Conservation (phyloP, 768 basidiomycete genomes). For the Leucocoprinus sp. region DNA sequence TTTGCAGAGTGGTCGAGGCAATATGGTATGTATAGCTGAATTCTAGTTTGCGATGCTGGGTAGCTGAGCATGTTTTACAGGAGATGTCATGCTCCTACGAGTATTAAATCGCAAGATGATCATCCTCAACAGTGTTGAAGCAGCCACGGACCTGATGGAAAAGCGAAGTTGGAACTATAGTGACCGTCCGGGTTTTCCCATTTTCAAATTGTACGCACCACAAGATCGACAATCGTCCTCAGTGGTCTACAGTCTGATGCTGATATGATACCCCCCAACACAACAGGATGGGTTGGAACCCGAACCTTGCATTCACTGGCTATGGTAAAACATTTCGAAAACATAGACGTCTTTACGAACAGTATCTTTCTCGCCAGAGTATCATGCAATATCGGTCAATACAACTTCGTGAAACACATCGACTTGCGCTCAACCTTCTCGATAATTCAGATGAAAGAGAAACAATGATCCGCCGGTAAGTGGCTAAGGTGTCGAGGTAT, state of each 20-base stretch:
- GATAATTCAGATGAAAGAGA: neutral
- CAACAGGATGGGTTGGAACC: neutral
- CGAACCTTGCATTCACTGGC: neutral
- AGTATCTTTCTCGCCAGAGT: neutral
- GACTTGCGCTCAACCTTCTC: neutral
- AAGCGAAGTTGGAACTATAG: slow-evolving; percentile 15
- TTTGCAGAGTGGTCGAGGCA: neutral
- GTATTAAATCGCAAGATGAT: slow-evolving; percentile 8
- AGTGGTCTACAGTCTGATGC: neutral
- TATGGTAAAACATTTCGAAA: slow-evolving; percentile 5
- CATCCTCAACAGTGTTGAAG: slow-evolving; percentile 12
- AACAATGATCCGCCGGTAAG: neutral
- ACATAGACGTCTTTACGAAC: slow-evolving; percentile 3
- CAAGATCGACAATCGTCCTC: neutral
- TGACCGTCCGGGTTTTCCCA: neutral
- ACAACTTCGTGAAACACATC: neutral
- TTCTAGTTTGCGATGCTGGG: neutral
- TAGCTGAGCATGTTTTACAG: neutral
- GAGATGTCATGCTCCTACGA: slow-evolving; percentile 5
- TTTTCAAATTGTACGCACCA: neutral
- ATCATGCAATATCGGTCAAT: neutral
- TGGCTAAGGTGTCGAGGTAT: neutral
- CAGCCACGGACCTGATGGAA: slow-evolving; percentile 15
- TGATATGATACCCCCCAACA: too few species aligned
- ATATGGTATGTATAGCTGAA: neutral